phyloP scores from a whole-genome alignment of 257 asterid species.

The Verbascum thapsus region DNA sequence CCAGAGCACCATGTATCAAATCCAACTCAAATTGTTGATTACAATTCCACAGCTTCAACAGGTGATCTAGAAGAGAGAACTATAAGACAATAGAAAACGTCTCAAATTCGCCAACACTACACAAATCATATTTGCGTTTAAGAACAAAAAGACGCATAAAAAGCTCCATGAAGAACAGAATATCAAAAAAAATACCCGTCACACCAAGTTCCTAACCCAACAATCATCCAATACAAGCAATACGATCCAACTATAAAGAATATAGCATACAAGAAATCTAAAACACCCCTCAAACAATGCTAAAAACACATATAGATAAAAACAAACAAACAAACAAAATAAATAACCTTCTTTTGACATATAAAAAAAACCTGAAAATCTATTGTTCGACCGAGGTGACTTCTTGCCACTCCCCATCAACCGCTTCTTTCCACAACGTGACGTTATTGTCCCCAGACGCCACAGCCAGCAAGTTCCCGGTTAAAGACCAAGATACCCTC shows the following conservation, averaged over 20 bases:
- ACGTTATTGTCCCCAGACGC: constrained; percentile 64
- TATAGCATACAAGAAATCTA: background rate
- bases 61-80: too few relatives aligned
- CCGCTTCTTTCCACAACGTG: constrained; percentile 66
- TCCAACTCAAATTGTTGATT: too few relatives aligned
- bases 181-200: background rate
- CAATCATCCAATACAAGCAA: constrained; percentile 7
- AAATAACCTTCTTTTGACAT: background rate
- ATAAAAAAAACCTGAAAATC: constrained; percentile 14
- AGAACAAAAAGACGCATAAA: background rate
- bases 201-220: background rate
- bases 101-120: background rate
- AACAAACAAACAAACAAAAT: constrained; percentile 1
- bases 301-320: background rate
- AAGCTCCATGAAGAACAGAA: constrained; percentile 1
- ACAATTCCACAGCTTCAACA: too few relatives aligned
- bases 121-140: background rate
- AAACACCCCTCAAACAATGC: constrained; percentile 16
- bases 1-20: too few relatives aligned
- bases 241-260: constrained; percentile 17
- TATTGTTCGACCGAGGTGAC: constrained; percentile 51
- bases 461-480: constrained; percentile 65
- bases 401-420: constrained; percentile 72
- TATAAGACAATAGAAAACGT: background rate
- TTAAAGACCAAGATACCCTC: constrained; percentile 76